phyloP scores from a whole-genome alignment of 2,329 filamentous ascomycete genomes.

The Rhexocercosporidium sp. region DNA sequence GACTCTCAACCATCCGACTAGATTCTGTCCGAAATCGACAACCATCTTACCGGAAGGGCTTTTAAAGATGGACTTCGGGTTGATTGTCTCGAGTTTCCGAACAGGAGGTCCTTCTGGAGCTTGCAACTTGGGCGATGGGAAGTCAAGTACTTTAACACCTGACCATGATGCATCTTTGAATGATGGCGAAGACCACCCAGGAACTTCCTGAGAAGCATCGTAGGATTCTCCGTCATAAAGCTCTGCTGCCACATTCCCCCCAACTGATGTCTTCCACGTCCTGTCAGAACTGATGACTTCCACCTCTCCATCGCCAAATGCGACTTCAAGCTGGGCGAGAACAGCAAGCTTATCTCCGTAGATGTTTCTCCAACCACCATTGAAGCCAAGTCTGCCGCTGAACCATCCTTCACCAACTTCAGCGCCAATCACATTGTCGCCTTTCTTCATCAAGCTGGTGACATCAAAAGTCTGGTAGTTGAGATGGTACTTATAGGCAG shows the following conservation, averaged over 20 bases:
- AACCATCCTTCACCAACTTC: constrained; percentile 58
- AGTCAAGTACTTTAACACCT: constrained; percentile 31
- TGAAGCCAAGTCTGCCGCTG: constrained; percentile 45
- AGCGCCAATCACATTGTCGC: constrained; percentile 48
- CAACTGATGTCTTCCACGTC: constrained; percentile 44
- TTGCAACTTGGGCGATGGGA: constrained; percentile 44
- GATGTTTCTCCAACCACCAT: constrained; percentile 40
- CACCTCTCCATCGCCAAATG: constrained; percentile 23
- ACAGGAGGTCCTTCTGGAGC: constrained; percentile 52
- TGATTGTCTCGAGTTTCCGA: constrained; percentile 42
- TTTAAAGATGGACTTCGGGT: constrained; percentile 41
- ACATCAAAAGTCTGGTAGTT: constrained; percentile 60
- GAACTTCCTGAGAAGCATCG: constrained; percentile 43
- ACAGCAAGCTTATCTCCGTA: constrained; percentile 49
- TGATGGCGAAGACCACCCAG: constrained; percentile 35
- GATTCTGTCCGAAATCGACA: constrained; percentile 63
- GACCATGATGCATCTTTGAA: constrained; percentile 42
- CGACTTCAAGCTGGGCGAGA: constrained; percentile 46
- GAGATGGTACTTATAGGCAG: constrained; percentile 52
- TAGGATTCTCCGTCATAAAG: constrained; percentile 53
- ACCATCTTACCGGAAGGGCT: constrained; percentile 51
- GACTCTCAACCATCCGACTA: constrained; percentile 56
- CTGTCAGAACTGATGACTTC: constrained; percentile 42
- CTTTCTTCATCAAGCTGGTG: constrained; percentile 44
- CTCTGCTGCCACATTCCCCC: constrained; percentile 32